Evolutionary conservation across 2,329 filamentous ascomycete genomes (phyloP).

Genomic region (Epichloe brachyelytri): DNA sequence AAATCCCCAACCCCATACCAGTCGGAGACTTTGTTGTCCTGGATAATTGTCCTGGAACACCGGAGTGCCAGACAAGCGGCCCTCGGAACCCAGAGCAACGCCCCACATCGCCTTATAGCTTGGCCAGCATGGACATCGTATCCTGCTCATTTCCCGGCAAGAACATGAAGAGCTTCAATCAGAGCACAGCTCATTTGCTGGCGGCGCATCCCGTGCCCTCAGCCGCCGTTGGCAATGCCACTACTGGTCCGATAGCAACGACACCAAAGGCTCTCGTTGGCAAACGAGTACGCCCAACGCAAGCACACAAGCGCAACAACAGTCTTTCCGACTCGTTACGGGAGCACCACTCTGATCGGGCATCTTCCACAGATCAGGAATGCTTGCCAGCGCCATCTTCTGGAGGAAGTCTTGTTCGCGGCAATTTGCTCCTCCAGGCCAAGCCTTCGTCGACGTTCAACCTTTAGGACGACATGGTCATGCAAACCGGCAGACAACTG

Average conservation of each 20-base stretch:
- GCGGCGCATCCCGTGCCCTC: slow-evolving; percentile 44
- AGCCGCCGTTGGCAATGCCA: slow-evolving; percentile 31
- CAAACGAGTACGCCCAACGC: slow-evolving; percentile 44
- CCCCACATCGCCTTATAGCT: slow-evolving; percentile 38
- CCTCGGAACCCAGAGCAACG: slow-evolving; percentile 12
- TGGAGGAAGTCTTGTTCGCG: slow-evolving; percentile 75
- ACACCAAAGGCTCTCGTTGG: slow-evolving; percentile 45
- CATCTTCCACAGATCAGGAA: slow-evolving; percentile 40
- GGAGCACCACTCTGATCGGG: slow-evolving; percentile 46
- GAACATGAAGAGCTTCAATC: slow-evolving; percentile 25
- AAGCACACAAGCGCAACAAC: slow-evolving; percentile 67
- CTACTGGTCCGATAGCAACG: slow-evolving; percentile 38
- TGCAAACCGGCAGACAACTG: slow-evolving; percentile 38
- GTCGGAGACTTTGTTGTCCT: slow-evolving; percentile 32
- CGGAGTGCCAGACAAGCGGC: slow-evolving; percentile 22
- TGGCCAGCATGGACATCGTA: slow-evolving; percentile 46
- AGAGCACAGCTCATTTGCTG: slow-evolving; percentile 28
- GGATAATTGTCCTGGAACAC: slow-evolving; percentile 33
- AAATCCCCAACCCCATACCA: slow-evolving; percentile 32
- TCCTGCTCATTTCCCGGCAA: slow-evolving; percentile 53
- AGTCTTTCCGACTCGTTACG: slow-evolving; percentile 78
- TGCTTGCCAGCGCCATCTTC: slow-evolving; percentile 52
- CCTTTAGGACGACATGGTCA: slow-evolving; percentile 34
- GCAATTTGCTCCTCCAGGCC: slow-evolving; percentile 68
- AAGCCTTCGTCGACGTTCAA: slow-evolving; percentile 63